Conservation (phyloP, 495 filamentous ascomycete species). For the Evansstolkia leycettana region DNA sequence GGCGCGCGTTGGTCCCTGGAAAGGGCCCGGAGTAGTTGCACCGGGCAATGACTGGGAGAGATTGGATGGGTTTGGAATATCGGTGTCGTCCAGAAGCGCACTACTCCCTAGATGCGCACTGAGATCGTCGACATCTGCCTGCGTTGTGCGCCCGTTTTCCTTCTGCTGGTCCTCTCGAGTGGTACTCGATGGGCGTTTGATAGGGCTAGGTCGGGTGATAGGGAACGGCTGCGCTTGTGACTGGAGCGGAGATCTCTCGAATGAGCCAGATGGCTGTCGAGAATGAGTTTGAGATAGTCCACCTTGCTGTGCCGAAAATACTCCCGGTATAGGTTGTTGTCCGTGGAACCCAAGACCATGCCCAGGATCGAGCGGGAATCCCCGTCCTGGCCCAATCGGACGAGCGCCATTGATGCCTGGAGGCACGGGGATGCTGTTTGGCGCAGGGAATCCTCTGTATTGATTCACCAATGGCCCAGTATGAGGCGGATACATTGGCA, state of each 20-base stretch:
- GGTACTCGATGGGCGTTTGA: slow-evolving; percentile 75
- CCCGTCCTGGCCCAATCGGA: slow-evolving; percentile 48
- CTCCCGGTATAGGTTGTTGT: slow-evolving; percentile 21
- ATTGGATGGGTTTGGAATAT: slow-evolving; percentile 37
- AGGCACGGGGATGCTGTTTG: slow-evolving; percentile 46
- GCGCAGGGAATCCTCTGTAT: slow-evolving; percentile 41
- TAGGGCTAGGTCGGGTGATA: slow-evolving; percentile 71
- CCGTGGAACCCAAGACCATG: slow-evolving; percentile 23
- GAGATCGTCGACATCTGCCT: slow-evolving; percentile 55
- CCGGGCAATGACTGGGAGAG: slow-evolving; percentile 30
- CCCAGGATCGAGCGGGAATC: slow-evolving; percentile 45
- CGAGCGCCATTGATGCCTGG: slow-evolving; percentile 46
- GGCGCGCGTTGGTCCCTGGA: slow-evolving; percentile 26
- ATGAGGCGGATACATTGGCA: slow-evolving; percentile 45
- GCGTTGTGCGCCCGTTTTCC: slow-evolving; percentile 20
- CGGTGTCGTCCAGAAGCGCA: slow-evolving; percentile 76
- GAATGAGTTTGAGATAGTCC: slow-evolving; percentile 41
- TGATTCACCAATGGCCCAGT: slow-evolving; percentile 25
- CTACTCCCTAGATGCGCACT: slow-evolving; percentile 83
- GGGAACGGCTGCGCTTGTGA: slow-evolving; percentile 42
- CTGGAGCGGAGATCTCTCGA: slow-evolving; percentile 37
- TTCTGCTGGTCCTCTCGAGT: slow-evolving; percentile 42
- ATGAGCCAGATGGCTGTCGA: slow-evolving; percentile 46
- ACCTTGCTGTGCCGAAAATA: slow-evolving; percentile 20
- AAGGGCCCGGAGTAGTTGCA: slow-evolving; percentile 17